A percentile compares a stretch with the other conserved stretches of the same genome.
These are phyloP conservation scores for Crotalaria pallida DNA, from an alignment of 306 rosid species.

Conservation along the genomic window DNA sequence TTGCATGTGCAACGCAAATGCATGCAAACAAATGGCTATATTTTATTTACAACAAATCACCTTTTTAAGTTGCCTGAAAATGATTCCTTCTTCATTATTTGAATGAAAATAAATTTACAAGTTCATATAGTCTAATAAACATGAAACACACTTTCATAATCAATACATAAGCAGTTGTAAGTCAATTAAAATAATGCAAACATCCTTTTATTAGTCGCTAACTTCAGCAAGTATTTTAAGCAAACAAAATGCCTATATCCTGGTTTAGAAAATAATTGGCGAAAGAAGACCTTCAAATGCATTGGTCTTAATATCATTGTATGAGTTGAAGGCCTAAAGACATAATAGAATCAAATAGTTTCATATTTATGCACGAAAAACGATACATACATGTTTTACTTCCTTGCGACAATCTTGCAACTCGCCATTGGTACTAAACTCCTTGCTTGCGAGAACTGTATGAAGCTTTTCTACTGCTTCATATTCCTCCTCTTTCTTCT, in stretches of 20 bases:
- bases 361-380: not conserved
- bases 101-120: too few species aligned
- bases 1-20: too few species aligned
- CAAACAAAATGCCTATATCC: not conserved
- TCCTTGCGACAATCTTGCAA: constrained; percentile 80
- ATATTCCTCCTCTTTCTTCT: constrained; percentile 58
- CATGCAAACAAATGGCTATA: too few species aligned
- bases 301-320: not conserved
- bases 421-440: constrained; percentile 80
- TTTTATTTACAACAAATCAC: too few species aligned
- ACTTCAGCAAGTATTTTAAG: not conserved
- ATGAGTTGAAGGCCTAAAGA: not conserved
- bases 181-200: not conserved
- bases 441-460: constrained; percentile 46
- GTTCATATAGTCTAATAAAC: too few species aligned
- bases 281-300: not conserved
- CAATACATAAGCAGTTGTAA: not conserved
- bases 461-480: constrained; percentile 19
- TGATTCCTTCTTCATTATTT: too few species aligned
- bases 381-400: constrained; percentile 41
- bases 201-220: not conserved
- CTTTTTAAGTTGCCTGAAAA: too few species aligned
- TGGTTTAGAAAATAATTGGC: not conserved
- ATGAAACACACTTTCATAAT: not conserved
- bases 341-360: not conserved